A percentile compares a stretch with the other conserved stretches of the same genome.
Conservation (phyloP, 306 rosid species). For the Begonia loranthoides region DNA sequence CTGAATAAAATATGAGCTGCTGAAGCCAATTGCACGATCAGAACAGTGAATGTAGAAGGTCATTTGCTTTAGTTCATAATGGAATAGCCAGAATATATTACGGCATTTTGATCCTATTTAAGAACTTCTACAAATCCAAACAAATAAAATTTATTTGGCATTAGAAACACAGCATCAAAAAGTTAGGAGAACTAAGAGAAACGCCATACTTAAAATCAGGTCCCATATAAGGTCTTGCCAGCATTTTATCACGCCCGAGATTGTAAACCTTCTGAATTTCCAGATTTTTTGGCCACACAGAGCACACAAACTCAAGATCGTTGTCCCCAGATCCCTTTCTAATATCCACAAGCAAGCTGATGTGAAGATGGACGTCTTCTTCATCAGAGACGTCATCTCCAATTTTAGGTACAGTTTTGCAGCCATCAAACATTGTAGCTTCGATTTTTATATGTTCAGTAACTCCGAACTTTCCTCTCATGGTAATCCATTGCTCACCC, state of each 20-base stretch:
- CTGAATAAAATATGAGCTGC: slow-evolving; percentile 1
- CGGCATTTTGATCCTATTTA: background rate
- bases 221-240: slow-evolving; percentile 42
- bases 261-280: slow-evolving; percentile 53
- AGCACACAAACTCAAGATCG: slow-evolving; percentile 56
- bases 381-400: slow-evolving; percentile 43
- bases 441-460: slow-evolving; percentile 54
- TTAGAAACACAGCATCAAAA: background rate
- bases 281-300: slow-evolving; percentile 57
- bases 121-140: background rate
- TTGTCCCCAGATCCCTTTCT: slow-evolving; percentile 35
- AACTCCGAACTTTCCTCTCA: slow-evolving; percentile 44
- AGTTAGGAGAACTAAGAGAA: background rate
- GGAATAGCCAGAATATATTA: background rate
- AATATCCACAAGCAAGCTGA: slow-evolving; percentile 59
- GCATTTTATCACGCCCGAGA: slow-evolving; percentile 23
- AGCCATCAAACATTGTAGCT: slow-evolving; percentile 80
- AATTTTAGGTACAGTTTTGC: slow-evolving; percentile 25
- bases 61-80: background rate
- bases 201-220: slow-evolving; percentile 55
- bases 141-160: background rate
- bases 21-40: slow-evolving; percentile 8
- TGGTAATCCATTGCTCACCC: slow-evolving; percentile 52
- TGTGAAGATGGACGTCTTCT: slow-evolving; percentile 38
- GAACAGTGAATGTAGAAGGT: background rate